Conservation (phyloP, 2,329 filamentous ascomycete genomes). For the Aspergillus fructus region DNA sequence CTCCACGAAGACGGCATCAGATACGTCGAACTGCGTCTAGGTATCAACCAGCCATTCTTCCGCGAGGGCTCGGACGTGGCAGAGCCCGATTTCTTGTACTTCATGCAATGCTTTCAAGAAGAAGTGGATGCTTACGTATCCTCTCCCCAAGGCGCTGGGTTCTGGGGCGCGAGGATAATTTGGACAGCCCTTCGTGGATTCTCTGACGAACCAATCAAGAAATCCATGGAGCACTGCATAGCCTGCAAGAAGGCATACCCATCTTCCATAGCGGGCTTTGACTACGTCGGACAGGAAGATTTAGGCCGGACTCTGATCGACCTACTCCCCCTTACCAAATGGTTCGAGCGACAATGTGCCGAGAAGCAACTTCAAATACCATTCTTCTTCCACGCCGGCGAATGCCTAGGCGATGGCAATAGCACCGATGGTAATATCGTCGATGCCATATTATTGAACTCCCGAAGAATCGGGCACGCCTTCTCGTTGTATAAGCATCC, state of each 20-base stretch:
- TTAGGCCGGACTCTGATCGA: constrained; percentile 6
- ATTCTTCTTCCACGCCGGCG: constrained; percentile 16
- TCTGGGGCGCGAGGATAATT: constrained; percentile 14
- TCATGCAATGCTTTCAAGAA: constrained; percentile 13
- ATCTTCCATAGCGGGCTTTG: constrained; percentile 10
- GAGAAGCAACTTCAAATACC: constrained; percentile 5
- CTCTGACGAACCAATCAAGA: background rate
- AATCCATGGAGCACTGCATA: constrained; percentile 8
- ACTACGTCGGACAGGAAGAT: constrained; percentile 15
- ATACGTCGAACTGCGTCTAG: constrained; percentile 13
- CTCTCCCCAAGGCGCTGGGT: constrained; percentile 6
- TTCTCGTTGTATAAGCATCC: constrained; percentile 15
- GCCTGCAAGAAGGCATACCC: constrained; percentile 7
- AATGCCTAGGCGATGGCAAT: constrained; percentile 13
- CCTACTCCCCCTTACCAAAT: constrained; percentile 8
- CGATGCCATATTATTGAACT: constrained; percentile 11
- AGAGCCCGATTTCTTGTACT: constrained; percentile 6
- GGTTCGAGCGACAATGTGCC: constrained; percentile 11
- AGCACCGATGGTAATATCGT: constrained; percentile 11
- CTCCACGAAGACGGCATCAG: constrained; percentile 12
- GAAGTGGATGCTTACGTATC: constrained; percentile 7
- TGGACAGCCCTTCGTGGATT: constrained; percentile 12
- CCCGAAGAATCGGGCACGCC: constrained; percentile 12
- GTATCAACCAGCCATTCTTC: constrained; percentile 4
- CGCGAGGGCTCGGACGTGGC: constrained; percentile 1